Conservation (phyloP, 2,329 filamentous ascomycete species). For the Nothophaeocryptopus gaeumannii region DNA sequence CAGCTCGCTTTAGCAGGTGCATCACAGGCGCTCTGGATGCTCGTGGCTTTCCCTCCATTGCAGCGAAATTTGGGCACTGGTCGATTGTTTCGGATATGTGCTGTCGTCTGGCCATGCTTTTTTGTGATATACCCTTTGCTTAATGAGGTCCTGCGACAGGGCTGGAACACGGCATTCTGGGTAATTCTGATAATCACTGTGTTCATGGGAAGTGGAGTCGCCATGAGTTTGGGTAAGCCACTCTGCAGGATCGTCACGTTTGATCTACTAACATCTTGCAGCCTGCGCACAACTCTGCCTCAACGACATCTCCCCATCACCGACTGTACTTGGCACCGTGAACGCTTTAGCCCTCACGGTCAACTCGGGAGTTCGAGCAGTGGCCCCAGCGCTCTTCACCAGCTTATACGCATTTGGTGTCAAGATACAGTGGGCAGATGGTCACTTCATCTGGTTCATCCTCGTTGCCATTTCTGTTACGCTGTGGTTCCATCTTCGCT, state of each 20-base stretch:
- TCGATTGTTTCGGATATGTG: constrained; percentile 60
- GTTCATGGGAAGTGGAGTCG: constrained; percentile 60
- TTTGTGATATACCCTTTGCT: constrained; percentile 55
- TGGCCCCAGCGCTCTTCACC: constrained; percentile 64
- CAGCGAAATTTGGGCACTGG: constrained; percentile 66
- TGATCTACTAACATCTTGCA: constrained; percentile 13
- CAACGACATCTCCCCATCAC: constrained; percentile 69
- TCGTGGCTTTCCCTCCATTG: constrained; percentile 66
- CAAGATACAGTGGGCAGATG: constrained; percentile 58
- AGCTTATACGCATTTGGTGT: constrained; percentile 68
- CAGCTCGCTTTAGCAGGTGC: constrained; percentile 64
- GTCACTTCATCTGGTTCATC: constrained; percentile 66
- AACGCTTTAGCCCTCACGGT: constrained; percentile 67
- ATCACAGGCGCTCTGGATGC: constrained; percentile 68
- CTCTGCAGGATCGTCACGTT: neutral
- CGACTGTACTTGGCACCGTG: constrained; percentile 64
- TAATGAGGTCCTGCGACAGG: constrained; percentile 55
- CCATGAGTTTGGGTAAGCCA: constrained; percentile 62
- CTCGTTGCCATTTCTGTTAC: constrained; percentile 43
- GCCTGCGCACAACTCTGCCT: constrained; percentile 67
- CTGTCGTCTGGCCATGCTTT: constrained; percentile 61
- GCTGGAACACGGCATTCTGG: constrained; percentile 57
- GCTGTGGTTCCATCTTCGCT: constrained; percentile 36
- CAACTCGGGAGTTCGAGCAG: constrained; percentile 59
- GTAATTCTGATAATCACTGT: constrained; percentile 45